Evolutionary conservation across 306 rosid species (phyloP).

Genomic region (Phaseolus lunatus): DNA sequence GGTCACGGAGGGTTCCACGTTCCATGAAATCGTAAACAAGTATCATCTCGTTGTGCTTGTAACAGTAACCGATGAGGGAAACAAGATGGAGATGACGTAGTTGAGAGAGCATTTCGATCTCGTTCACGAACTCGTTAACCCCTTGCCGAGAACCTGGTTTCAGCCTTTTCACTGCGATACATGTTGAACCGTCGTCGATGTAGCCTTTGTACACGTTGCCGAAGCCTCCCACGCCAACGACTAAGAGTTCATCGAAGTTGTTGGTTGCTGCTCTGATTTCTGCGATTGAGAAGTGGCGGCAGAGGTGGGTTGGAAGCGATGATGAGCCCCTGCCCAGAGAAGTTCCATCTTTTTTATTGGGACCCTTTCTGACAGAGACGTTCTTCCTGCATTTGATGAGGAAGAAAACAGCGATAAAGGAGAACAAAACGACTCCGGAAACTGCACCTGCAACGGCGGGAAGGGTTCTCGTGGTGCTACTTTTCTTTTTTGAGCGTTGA

Average conservation of each 20-base stretch:
- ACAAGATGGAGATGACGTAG: slow-evolving; percentile 53
- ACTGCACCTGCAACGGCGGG: neutral
- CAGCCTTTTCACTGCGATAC: neutral
- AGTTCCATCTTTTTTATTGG: neutral
- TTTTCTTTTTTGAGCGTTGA: no score
- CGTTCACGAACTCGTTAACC: slow-evolving; percentile 48
- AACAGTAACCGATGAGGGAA: slow-evolving; percentile 51
- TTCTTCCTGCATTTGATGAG: neutral
- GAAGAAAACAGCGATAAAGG: neutral
- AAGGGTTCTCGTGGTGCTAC: neutral
- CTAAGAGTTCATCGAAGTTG: slow-evolving; percentile 33
- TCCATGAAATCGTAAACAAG: slow-evolving; percentile 24
- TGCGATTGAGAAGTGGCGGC: slow-evolving; percentile 37
- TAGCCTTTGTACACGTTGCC: slow-evolving; percentile 21
- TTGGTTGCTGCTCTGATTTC: slow-evolving; percentile 41
- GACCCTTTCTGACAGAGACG: neutral
- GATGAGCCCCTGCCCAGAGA: neutral
- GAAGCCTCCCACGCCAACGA: slow-evolving; percentile 33
- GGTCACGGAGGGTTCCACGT: slow-evolving; percentile 33
- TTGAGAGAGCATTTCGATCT: slow-evolving; percentile 60
- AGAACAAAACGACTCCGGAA: neutral
- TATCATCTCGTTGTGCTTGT: slow-evolving; percentile 28
- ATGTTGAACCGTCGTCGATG: neutral
- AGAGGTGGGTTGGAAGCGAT: neutral
- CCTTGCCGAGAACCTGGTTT: slow-evolving; percentile 43